A percentile compares a stretch with the other conserved stretches of the same genome.
phyloP scores from a whole-genome alignment of 2,329 filamentous ascomycete genomes.

The Alternaria sp. region DNA sequence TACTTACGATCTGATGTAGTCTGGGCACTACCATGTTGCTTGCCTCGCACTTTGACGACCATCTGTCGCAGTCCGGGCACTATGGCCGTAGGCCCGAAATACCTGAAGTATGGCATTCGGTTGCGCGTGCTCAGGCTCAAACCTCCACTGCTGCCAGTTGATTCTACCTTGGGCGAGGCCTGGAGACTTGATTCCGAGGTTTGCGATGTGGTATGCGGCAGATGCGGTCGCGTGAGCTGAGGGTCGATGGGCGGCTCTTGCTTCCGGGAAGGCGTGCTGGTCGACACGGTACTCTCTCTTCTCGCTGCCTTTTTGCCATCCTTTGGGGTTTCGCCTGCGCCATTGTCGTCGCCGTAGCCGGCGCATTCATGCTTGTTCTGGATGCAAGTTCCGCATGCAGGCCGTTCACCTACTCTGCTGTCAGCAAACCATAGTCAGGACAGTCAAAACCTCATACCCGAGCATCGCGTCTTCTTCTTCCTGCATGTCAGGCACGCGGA shows the following conservation, averaged over 20 bases:
- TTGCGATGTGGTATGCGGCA: slow-evolving; percentile 33
- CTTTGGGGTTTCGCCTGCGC: slow-evolving; percentile 25
- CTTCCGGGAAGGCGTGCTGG: slow-evolving; percentile 19
- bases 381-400: slow-evolving; percentile 56
- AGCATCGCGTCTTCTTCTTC: slow-evolving; percentile 60
- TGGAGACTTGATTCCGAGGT: slow-evolving; percentile 32
- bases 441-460: slow-evolving; percentile 35
- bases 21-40: slow-evolving; percentile 65
- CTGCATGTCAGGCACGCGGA: slow-evolving; percentile 58
- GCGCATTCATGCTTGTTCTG: slow-evolving; percentile 59
- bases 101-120: slow-evolving; percentile 86
- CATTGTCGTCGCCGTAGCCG: slow-evolving; percentile 54
- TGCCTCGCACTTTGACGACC: slow-evolving; percentile 78
- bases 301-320: slow-evolving; percentile 32
- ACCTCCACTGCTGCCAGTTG: slow-evolving; percentile 21
- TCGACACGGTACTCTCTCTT: slow-evolving; percentile 27
- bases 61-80: slow-evolving; percentile 93
- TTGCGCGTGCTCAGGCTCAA: slow-evolving; percentile 62
- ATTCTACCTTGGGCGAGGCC: slow-evolving; percentile 31
- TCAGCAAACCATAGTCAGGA: slow-evolving; percentile 15
- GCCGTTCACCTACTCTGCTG: slow-evolving; percentile 44
- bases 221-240: slow-evolving; percentile 36
- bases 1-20: slow-evolving; percentile 62
- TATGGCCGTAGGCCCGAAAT: slow-evolving; percentile 90
- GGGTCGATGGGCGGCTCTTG: slow-evolving; percentile 33